Conservation (phyloP, 2,329 filamentous ascomycete genomes). For the Penicillium brevicompactum region DNA sequence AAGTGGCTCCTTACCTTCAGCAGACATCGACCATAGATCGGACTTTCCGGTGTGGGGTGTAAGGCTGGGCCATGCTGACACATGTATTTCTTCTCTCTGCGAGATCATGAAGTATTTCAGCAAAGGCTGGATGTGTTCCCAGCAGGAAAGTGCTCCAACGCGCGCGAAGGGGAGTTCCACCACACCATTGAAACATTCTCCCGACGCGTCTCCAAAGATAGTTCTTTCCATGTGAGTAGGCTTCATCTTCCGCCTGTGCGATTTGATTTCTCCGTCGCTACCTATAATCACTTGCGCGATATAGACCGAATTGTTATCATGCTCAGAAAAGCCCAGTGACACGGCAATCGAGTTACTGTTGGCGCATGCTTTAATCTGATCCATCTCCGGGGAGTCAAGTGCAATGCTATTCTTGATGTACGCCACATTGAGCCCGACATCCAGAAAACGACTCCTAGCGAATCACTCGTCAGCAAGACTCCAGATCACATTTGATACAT, state of each 20-base stretch:
- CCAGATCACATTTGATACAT: background rate
- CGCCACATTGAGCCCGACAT: constrained; percentile 6
- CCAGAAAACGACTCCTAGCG: constrained; percentile 4
- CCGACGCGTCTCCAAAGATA: constrained; percentile 52
- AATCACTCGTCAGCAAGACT: background rate
- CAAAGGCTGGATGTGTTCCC: constrained; percentile 56
- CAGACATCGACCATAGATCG: constrained; percentile 36
- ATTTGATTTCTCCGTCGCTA: constrained; percentile 9
- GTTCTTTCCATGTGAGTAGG: constrained; percentile 57
- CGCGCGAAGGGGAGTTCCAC: constrained; percentile 39
- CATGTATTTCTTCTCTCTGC: constrained; percentile 51
- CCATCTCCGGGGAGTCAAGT: constrained; percentile 11
- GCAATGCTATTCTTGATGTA: constrained; percentile 15
- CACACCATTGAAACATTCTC: constrained; percentile 44
- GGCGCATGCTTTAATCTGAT: constrained; percentile 5
- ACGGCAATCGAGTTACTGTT: constrained; percentile 4
- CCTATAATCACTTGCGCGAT: constrained; percentile 16
- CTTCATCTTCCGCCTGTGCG: constrained; percentile 61
- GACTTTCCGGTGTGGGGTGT: constrained; percentile 12
- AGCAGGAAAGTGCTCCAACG: constrained; percentile 52
- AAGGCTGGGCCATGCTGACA: constrained; percentile 50
- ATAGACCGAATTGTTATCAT: constrained; percentile 6
- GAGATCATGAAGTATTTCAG: constrained; percentile 51
- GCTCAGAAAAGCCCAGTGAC: constrained; percentile 11
- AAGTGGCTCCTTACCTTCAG: constrained; percentile 23